phyloP scores from a whole-genome alignment of 805 yeast genomes.

The Soucietia sequanensis region DNA sequence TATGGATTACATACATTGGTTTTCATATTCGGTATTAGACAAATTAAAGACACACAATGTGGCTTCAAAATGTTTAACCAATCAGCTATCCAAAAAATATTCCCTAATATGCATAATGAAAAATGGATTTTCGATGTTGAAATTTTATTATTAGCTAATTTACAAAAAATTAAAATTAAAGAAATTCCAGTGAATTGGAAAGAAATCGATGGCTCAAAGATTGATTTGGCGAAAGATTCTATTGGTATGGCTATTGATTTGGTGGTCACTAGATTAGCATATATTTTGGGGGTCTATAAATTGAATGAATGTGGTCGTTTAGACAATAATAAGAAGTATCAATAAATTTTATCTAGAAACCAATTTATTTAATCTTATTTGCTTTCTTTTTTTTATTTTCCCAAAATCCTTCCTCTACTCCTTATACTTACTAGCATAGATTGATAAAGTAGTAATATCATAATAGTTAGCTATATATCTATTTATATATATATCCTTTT shows the following conservation, averaged over 20 bases:
- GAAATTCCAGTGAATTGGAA: constrained; percentile 96
- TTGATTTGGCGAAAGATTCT: constrained; percentile 87
- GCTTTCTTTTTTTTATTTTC: not conserved
- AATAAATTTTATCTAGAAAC: too few relatives aligned
- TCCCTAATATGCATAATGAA: constrained; percentile 93
- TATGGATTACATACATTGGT: constrained; percentile 86
- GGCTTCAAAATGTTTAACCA: constrained; percentile 92
- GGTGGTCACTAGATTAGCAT: constrained; percentile 87
- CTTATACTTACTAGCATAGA: too few relatives aligned
- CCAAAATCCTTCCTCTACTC: not conserved
- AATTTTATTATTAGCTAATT: constrained; percentile 73
- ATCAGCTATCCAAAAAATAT: constrained; percentile 59
- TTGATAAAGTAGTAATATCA: too few relatives aligned
- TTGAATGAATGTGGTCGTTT: constrained; percentile 18
- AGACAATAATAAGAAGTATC: too few relatives aligned
- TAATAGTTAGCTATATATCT: too few relatives aligned
- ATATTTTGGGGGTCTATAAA: constrained; percentile 76
- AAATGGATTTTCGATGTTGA: constrained; percentile 99
- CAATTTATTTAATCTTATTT: not conserved
- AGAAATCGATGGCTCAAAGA: constrained; percentile 93
- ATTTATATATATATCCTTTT: too few relatives aligned
- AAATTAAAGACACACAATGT: constrained; percentile 92
- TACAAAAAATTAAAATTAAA: constrained; percentile 61
- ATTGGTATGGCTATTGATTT: constrained; percentile 92
- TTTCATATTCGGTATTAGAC: constrained; percentile 82